These are phyloP conservation scores for Hyphopichia fennica DNA, from an alignment of 1,139 yeast genomes.

Conservation along the genomic window DNA sequence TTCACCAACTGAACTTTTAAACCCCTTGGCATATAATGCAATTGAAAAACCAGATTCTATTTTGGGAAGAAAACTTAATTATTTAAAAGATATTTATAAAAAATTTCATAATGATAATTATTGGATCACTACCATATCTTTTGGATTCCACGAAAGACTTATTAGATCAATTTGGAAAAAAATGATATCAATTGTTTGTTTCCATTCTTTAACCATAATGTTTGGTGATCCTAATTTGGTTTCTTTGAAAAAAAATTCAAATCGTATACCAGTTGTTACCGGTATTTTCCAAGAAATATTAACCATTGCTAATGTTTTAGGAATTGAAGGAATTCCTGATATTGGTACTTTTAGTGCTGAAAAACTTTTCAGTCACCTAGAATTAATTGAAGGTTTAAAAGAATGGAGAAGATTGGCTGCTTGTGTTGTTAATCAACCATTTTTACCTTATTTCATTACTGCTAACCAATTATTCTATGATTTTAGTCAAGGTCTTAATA, in stretches of 20 bases:
- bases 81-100: neutral
- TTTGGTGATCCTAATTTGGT: conserved; percentile 21
- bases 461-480: conserved; percentile 17
- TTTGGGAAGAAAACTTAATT: neutral
- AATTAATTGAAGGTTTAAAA: conserved; percentile 11
- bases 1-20: neutral
- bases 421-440: conserved; percentile 4
- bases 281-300: conserved; percentile 22
- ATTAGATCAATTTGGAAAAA: conserved; percentile 14
- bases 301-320: conserved; percentile 8
- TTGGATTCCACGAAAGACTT: conserved; percentile 1
- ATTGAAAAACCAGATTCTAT: conserved; percentile 2
- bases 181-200: conserved; percentile 14
- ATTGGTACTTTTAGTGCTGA: conserved; percentile 9
- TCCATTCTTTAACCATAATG: conserved; percentile 18
- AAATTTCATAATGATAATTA: neutral
- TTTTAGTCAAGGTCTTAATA: conserved; percentile 18
- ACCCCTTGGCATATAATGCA: neutral
- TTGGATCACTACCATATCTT: neutral
- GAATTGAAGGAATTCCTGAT: conserved; percentile 9
- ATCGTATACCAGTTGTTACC: conserved; percentile 15
- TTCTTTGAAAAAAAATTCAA: conserved; percentile 10
- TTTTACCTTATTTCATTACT: conserved; percentile 14
- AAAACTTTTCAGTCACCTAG: conserved; percentile 12
- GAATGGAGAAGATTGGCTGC: conserved; percentile 5